Base-by-base conservation (phyloP, 164 flowering plant genomes). In the Houttuynia cordata region DNA sequence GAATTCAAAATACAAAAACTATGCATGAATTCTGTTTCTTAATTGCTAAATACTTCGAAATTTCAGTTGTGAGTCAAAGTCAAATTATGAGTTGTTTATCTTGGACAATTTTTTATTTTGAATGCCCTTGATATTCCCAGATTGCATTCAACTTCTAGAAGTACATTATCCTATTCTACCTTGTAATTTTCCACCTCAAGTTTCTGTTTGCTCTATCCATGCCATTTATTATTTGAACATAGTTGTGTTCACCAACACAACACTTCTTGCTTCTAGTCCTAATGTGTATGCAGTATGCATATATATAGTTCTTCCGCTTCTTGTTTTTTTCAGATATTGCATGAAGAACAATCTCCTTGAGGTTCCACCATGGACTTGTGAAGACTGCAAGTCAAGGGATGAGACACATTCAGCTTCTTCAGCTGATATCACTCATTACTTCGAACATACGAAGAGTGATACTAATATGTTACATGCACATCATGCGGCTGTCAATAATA, bases 311-410 rank as follows among this genome's bases (percentile, higher is more conserved):
- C 17, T 52, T 19, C 7, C 23, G 7, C 9, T 8, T 52, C 17
- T 12, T n/a, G n/a, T 7, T 52, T 52, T 52, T 52, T 52, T 52
- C 56, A 53, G 56, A 53, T 53, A 23, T 20, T 53, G 56, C 56
- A 53, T 53, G 56, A 8, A 23, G 24, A 14, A 53, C 24, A 53
- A 20, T 53, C 18, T 23, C 22, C 9, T 21, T 1, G n/a, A 52
- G 10, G 10, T 18, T 53, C 22, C 22, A 18, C 17, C 12, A 20
- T 19, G 56, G 56, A 9, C 1, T 53, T 53, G 56, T 53, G 56
- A 53, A 53, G 22, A 20, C 13, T 53, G 22, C 24, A 8, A 53
- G n/a, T 18, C 56, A 30, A 30, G 37, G 6, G 4, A 30, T 53
- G 24, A 10, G 56, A 19, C 22, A 53, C 22, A 19, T 8, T 10